These are phyloP conservation scores for Funneliformis geosporum DNA, from an alignment of 192 early-diverging fungal genomes.

Conservation along the genomic window DNA sequence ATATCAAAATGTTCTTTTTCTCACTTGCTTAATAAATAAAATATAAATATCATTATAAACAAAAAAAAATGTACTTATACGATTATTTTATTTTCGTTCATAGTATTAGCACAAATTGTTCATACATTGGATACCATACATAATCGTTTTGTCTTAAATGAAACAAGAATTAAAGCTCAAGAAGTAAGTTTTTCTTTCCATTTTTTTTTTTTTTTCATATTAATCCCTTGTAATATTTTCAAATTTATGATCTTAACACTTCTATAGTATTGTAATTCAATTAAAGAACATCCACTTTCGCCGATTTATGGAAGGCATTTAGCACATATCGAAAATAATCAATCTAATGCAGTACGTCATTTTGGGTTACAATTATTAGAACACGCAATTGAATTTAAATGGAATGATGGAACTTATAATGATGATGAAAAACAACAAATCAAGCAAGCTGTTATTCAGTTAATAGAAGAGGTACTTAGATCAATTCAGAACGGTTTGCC, in stretches of 20 bases:
- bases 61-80: no score
- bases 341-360: constrained; percentile 53
- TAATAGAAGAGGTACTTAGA: constrained; percentile 40
- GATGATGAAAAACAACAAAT: constrained; percentile 41
- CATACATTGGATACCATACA: constrained; percentile 52
- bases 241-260: constrained; percentile 19
- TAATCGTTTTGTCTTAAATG: constrained; percentile 42
- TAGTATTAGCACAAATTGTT: constrained; percentile 43
- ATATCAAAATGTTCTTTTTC: no score
- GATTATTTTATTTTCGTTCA: background rate
- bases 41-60: background rate
- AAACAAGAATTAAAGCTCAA: constrained; percentile 46
- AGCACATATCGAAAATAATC: constrained; percentile 50
- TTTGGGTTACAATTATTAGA: constrained; percentile 66
- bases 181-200: constrained; percentile 36
- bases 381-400: constrained; percentile 53
- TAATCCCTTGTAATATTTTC: background rate
- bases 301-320: constrained; percentile 59
- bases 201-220: background rate
- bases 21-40: background rate
- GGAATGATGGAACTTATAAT: constrained; percentile 50
- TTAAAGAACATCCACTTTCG: constrained; percentile 48
- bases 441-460: constrained; percentile 41
- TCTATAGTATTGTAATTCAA: constrained; percentile 43
- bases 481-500: no score